Conservation (phyloP, 2,329 filamentous ascomycete species). For the Penicillium verrucosum region DNA sequence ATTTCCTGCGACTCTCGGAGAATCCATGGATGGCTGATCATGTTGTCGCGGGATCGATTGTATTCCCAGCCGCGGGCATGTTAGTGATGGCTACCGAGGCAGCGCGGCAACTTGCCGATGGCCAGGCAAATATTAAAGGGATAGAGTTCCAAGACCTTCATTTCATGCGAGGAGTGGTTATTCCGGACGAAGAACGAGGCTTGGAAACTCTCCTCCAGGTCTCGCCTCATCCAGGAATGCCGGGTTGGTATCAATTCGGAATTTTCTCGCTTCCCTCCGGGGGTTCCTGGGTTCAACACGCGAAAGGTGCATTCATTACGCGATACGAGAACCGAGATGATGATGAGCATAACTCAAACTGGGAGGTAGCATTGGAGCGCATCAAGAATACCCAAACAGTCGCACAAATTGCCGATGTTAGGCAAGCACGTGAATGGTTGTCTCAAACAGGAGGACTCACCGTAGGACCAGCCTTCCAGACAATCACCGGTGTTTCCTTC, state of each 20-base stretch:
- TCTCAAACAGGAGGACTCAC: conserved; percentile 20
- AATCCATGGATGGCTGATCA: conserved; percentile 49
- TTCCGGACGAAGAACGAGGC: conserved; percentile 18
- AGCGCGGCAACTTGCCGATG: conserved; percentile 17
- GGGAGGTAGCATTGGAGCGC: conserved; percentile 10
- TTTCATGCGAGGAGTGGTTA: conserved; percentile 18
- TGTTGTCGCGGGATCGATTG: conserved; percentile 23
- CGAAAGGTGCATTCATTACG: conserved; percentile 15
- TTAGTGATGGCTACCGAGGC: conserved; percentile 24
- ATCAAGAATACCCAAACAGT: conserved; percentile 16
- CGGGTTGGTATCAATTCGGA: conserved; percentile 21
- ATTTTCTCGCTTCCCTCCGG: conserved; percentile 19
- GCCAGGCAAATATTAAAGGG: conserved; percentile 9
- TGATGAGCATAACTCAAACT: conserved; percentile 11
- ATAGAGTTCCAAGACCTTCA: conserved; percentile 19
- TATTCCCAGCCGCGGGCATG: conserved; percentile 27
- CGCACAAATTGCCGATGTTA: conserved; percentile 12
- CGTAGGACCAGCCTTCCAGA: conserved; percentile 18
- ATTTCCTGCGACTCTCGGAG: conserved; percentile 30
- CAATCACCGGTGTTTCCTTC: conserved; percentile 13
- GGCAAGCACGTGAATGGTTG: conserved; percentile 20
- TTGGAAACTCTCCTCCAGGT: conserved; percentile 20
- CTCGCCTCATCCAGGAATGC: conserved; percentile 13
- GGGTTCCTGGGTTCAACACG: conserved; percentile 20
- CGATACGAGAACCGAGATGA: conserved; percentile 5